Conservation (phyloP, 2,329 filamentous ascomycete genomes). For the Dactylellina parvicollis region DNA sequence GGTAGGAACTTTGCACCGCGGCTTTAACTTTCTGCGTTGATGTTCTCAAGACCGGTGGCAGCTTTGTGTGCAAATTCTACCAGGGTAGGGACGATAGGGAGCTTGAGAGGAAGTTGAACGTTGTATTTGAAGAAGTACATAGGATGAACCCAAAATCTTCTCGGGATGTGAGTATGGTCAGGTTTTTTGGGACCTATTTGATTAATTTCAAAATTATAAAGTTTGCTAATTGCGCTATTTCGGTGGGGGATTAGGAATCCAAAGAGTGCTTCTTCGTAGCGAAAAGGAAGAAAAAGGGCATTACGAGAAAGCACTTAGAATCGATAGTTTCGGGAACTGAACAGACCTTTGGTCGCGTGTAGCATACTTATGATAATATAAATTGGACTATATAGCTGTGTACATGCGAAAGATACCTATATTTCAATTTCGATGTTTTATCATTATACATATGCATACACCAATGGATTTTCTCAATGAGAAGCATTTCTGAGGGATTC, state of each 20-base stretch:
- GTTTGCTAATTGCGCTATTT: neutral
- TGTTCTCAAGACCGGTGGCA: constrained; percentile 80
- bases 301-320: constrained; percentile 52
- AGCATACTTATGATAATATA: no score
- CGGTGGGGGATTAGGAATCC: constrained; percentile 51
- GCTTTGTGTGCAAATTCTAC: constrained; percentile 98
- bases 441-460: no score
- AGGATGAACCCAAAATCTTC: constrained; percentile 93
- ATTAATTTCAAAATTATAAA: no score
- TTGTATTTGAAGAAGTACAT: constrained; percentile 80
- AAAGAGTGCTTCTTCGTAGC: constrained; percentile 57
- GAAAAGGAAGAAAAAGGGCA: constrained; percentile 6
- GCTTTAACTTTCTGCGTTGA: constrained; percentile 87
- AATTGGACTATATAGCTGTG: no score
- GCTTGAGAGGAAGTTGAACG: constrained; percentile 77
- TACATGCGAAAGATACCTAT: no score
- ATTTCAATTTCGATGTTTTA: no score
- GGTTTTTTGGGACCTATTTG: no score
- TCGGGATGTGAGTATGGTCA: constrained; percentile 72
- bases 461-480: no score
- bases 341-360: no score
- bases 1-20: constrained; percentile 85
- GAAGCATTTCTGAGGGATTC: no score
- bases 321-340: no score
- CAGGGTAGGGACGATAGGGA: constrained; percentile 85